Evolutionary conservation across 768 basidiomycete species (phyloP), one percentile per base, ranked within the genome.

Genomic region (Tephrocybe sp.): DNA sequence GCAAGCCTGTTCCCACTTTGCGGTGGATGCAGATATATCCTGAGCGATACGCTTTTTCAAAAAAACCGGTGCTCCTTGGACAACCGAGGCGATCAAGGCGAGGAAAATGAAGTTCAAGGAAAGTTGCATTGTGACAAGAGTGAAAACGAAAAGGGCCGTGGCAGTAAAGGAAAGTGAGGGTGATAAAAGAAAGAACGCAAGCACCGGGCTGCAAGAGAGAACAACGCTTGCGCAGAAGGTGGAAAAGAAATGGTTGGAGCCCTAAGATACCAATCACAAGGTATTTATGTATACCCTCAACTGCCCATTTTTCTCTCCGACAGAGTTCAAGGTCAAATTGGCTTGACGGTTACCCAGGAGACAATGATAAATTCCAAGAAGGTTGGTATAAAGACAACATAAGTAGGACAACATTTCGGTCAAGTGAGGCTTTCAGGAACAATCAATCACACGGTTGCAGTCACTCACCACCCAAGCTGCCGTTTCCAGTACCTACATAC

Each of bases 21-120:
- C 56, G 2, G 75, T 75, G 8, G 76, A 69, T 6, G 65, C 65
- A 6, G 66, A 50, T 50, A 74, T 79, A 25, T 57, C 65, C 56
- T 80, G 78, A 10, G 72, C 71, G 55, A 80, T 80, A 21, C 78
- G 76, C 63, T 76, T 81, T 34, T 58, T 50, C 17, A 75, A 46
- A 15, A 75, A 46, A n/a, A 45, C 24, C 18, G 76, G 76, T 4
- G 67, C 64, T n/a, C 66, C 72, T 37, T 62, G 56, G 32, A 64
- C 68, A 43, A 65, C 57, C 17, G 65, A 60, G 51, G 63, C 65
- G 49, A 65, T 56, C 39, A 73, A 55, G 56, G 66, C 59, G 33
- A 73, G 58, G 49, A 72, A 41, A 45, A 74, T 49, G 17, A 40
- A 32, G 15, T 33, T 45, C 48, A 60, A 39, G 28, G 65, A 56